These are phyloP conservation scores for Umbelopsis sp. DNA, from an alignment of 371 early-diverging fungal species.

Conservation along the genomic window DNA sequence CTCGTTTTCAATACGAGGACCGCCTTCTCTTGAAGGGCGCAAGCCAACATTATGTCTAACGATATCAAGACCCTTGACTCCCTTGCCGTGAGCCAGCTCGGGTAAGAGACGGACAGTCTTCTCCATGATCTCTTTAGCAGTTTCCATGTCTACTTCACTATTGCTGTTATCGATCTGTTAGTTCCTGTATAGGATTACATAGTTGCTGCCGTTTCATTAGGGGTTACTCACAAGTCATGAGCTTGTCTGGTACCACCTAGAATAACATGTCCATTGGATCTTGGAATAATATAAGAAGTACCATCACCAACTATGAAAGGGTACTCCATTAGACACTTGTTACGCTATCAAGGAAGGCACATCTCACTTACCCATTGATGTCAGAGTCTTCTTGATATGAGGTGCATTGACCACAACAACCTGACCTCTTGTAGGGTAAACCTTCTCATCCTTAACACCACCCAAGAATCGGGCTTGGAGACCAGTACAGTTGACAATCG, in stretches of 20 bases:
- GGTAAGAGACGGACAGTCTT: slow-evolving; percentile 32
- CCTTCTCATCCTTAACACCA: slow-evolving; percentile 57
- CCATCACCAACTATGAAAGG: slow-evolving; percentile 28
- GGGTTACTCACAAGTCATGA: slow-evolving; percentile 44
- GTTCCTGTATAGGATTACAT: too few species aligned
- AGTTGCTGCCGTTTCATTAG: not conserved
- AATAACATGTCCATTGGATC: slow-evolving; percentile 66
- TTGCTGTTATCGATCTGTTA: slow-evolving; percentile 22
- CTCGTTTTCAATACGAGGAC: slow-evolving; percentile 72
- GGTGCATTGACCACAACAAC: slow-evolving; percentile 57
- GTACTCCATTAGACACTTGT: slow-evolving; percentile 2
- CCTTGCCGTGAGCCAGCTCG: slow-evolving; percentile 32
- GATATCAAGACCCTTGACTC: slow-evolving; percentile 51
- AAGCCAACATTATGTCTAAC: slow-evolving; percentile 69
- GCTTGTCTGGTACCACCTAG: slow-evolving; percentile 70
- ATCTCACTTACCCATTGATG: slow-evolving; percentile 12
- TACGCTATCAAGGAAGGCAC: not conserved
- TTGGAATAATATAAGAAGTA: slow-evolving; percentile 68
- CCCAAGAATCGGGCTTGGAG: slow-evolving; percentile 54
- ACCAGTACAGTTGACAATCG: slow-evolving; percentile 71
- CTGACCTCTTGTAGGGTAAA: slow-evolving; percentile 69
- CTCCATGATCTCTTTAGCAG: slow-evolving; percentile 25
- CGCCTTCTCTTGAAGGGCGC: slow-evolving; percentile 69
- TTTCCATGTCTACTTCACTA: slow-evolving; percentile 31
- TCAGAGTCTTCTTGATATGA: slow-evolving; percentile 48